phyloP scores from a whole-genome alignment of 2,329 filamentous ascomycete genomes.

The Paecilomyces fulvus region DNA sequence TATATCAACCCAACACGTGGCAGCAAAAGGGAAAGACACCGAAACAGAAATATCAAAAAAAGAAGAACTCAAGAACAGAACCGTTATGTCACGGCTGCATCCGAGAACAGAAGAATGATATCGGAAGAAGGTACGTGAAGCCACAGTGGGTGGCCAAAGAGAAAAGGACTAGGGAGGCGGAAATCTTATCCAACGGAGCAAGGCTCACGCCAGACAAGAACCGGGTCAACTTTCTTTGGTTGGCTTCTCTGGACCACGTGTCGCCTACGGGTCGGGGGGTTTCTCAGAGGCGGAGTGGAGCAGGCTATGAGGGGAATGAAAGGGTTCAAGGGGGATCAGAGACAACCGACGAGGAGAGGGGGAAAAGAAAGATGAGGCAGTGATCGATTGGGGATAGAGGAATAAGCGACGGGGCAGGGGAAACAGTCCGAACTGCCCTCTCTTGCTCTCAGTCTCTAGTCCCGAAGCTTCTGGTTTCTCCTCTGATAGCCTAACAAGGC shows the following conservation, averaged over 20 bases:
- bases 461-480: not conserved
- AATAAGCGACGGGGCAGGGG: conserved; percentile 1
- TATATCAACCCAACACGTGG: not conserved
- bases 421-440: not conserved
- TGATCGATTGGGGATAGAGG: not conserved
- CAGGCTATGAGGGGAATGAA: not conserved
- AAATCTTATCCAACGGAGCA: conserved; percentile 1
- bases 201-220: not conserved
- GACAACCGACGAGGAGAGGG: not conserved
- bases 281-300: not conserved
- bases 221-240: not conserved
- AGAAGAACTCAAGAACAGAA: not conserved
- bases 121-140: not conserved
- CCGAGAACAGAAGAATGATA: not conserved
- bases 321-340: not conserved
- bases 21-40: not conserved
- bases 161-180: not conserved
- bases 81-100: not conserved
- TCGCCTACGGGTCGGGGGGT: not conserved
- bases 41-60: not conserved
- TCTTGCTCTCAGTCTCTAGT: not conserved
- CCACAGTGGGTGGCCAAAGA: not conserved
- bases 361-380: not conserved
- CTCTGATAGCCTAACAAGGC: not conserved
- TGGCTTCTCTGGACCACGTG: not conserved